Evolutionary conservation across 345 rosid genomes (phyloP).

Genomic region (Populus ilicifolia): DNA sequence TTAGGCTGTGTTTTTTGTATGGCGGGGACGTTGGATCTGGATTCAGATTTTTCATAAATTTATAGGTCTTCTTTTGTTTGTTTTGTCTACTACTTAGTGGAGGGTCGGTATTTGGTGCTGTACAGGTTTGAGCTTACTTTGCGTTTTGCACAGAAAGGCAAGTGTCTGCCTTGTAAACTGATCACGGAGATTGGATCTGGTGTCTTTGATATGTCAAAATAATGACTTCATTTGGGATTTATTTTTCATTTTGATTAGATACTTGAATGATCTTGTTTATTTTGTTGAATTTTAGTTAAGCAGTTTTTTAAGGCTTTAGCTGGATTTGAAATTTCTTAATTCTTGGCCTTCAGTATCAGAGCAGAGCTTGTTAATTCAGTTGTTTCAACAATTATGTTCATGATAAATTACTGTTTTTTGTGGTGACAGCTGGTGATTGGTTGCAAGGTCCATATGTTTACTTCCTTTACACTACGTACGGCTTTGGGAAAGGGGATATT

Average conservation of each 20-base stretch:
- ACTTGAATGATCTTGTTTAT: background rate
- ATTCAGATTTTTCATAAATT: background rate
- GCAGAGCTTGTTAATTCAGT: background rate
- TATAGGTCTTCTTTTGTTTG: background rate
- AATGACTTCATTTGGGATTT: too few relatives aligned
- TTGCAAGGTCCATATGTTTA: constrained; percentile 97
- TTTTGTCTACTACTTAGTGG: background rate
- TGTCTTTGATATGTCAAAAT: background rate
- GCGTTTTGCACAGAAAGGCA: background rate
- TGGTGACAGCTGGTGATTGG: constrained; percentile 86
- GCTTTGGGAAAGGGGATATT: constrained; percentile 80
- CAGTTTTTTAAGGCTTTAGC: background rate
- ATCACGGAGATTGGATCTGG: background rate
- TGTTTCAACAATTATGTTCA: constrained; percentile 1
- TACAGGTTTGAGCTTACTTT: background rate
- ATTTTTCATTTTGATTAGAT: too few relatives aligned
- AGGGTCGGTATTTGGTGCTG: background rate
- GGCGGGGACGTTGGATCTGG: background rate
- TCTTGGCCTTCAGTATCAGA: background rate
- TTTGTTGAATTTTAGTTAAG: background rate
- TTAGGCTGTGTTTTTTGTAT: background rate
- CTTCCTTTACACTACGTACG: constrained; percentile 77
- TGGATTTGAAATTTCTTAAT: background rate
- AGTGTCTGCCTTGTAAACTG: background rate
- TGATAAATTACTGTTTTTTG: background rate